A percentile compares a stretch with the other conserved stretches of the same genome.
phyloP scores from a whole-genome alignment of 2,329 filamentous ascomycete species.

The Colletotrichum kahawae region DNA sequence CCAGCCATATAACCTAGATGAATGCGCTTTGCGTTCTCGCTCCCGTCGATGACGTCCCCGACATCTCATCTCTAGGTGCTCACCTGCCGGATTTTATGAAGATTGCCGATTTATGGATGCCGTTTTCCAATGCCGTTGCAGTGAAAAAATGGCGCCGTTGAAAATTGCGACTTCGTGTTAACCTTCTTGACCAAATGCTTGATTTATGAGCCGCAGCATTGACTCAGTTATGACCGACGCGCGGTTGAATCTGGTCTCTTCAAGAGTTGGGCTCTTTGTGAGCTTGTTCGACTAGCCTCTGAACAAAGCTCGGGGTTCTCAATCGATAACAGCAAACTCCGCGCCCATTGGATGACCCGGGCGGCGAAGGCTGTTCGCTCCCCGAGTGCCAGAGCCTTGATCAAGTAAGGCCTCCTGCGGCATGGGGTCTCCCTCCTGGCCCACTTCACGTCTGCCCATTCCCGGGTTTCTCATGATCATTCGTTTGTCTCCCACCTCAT shows the following conservation, averaged over 20 bases:
- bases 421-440: background rate
- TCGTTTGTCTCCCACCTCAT: background rate
- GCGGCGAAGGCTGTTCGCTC: background rate
- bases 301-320: background rate
- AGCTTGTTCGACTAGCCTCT: background rate
- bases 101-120: background rate
- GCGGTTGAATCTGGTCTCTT: background rate
- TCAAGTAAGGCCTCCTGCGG: background rate
- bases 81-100: accelerated
- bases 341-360: too few relatives aligned
- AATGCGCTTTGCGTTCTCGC: background rate
- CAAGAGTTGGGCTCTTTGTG: background rate
- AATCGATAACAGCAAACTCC: background rate
- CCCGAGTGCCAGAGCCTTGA: background rate
- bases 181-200: background rate
- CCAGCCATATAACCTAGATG: background rate
- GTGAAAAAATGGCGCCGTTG: background rate
- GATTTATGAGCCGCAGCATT: background rate
- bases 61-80: background rate
- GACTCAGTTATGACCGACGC: background rate
- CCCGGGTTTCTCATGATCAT: background rate
- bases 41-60: background rate
- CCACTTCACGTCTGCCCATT: background rate
- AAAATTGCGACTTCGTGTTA: background rate
- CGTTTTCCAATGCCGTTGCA: background rate